Base-by-base conservation (phyloP, 306 rosid genomes). In the Vigna angularis region DNA sequence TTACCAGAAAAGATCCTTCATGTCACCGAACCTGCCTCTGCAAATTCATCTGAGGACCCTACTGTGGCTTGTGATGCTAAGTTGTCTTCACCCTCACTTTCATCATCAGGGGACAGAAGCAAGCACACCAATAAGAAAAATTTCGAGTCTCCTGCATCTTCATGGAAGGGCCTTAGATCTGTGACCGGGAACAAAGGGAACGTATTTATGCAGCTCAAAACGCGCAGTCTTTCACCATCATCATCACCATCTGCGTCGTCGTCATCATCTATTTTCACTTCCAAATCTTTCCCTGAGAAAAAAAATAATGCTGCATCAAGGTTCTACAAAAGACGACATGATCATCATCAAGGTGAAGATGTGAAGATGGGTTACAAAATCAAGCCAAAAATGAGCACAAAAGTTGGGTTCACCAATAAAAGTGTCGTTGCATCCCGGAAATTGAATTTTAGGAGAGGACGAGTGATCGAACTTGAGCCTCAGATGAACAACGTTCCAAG, bases 401-500 rank as follows among this genome's bases (percentile, higher is more conserved):
- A 10, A 74, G 75, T 77, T 34, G 82, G 61, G 16, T 50, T 74
- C 56, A 90, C 83, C 76, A 83, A 66, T 13, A 83, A 73, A 58
- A 84, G n/a, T 72, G 10, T 20, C 75, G 76, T 32, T 75, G 74
- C 82, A 13, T n/a, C 87, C n/a, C 47, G 68, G 72, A 89, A 84
- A 79, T 57, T 92, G 79, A 83, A 72, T 65, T 90, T 94, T 76
- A 83, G 84, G 81, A 89, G 90, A 82, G 97, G 94, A 50, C 88
- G 78, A 75, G 81, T 87, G 82, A 63, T 92, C 22, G 97, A 92
- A 68, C 61, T 84, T 80, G 89, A 86, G 81, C 78, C 90, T 28
- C 90, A 85, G 67, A 82, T 6, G 67, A 72, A 80, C 85, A 86
- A 7, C 74, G 7, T 83, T 74, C 74, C 91, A 44, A 82, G 89